Evolutionary conservation across 2,329 filamentous ascomycete genomes (phyloP), one percentile per base, ranked within the genome.

Genomic region (Neonectria neomacrospora): DNA sequence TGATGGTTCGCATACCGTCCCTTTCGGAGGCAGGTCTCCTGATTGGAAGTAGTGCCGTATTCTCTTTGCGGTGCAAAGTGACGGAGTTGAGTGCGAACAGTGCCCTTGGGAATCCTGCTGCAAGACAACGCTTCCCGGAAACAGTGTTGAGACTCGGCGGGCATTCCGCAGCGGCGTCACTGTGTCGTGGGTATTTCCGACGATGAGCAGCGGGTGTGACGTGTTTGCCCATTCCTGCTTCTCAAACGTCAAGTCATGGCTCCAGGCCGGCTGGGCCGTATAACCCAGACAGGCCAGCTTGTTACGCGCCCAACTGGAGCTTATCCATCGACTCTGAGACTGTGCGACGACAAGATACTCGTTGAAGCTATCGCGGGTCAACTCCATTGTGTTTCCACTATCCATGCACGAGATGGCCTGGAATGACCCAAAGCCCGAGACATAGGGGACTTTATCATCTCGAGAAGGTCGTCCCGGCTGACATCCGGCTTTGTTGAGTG

Each of bases 161-260:
- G 80, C 80, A 60, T 80, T 80, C 23, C 75, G 64, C 44, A 78
- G 63, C 12, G 80, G 80, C n/a, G 80, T 82, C 8, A 81, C 76
- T 11, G 80, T 81, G 54, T 82, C 81, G 18, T 65, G 56, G 30
- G 65, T 54, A 23, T 67, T 68, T 9, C 56, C 48, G 32, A 68
- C 44, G 18, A 68, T 54, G 42, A 68, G 61, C 16, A 67, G 44
- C 6, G 65, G 65, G 18, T 65, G 45, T 8, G 63, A 63, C 26
- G 63, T 67, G 51, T 65, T 63, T 12, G 50, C 63, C 54, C 44
- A 54, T 30, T 66, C 32, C 18, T 56, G 52, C 44, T 30, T 26
- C 26, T 55, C 26, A 30, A 60, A 63, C 3, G 9, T 56, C 30
- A 64, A 28, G 1, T 47, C 48, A 6, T 50, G 53, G 48, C 37